A percentile compares a stretch with the other conserved stretches of the same genome.
Evolutionary conservation across 2,329 filamentous ascomycete genomes (phyloP).

Genomic region (Colletotrichum zoysiae): DNA sequence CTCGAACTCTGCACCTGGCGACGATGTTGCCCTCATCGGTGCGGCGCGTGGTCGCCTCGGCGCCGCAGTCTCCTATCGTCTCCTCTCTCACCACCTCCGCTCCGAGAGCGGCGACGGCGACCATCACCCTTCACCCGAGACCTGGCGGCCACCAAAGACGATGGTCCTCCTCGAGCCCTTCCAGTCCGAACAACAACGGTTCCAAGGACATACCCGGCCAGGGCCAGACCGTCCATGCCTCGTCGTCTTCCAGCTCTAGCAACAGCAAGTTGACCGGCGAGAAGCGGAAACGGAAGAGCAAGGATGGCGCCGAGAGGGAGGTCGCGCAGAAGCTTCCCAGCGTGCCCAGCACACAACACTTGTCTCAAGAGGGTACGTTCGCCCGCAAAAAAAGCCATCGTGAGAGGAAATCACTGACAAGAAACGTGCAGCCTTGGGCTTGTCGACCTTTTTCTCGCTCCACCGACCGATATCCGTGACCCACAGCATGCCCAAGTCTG

Average conservation of each 20-base stretch:
- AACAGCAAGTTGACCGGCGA: conserved; percentile 61
- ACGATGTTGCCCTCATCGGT: conserved; percentile 65
- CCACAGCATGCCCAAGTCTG: conserved; percentile 79
- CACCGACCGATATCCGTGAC: conserved; percentile 94
- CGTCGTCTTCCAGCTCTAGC: conserved; percentile 56
- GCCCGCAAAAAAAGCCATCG: neutral
- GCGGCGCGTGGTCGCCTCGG: conserved; percentile 64
- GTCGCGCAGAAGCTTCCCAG: conserved; percentile 73
- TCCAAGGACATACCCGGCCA: conserved; percentile 62
- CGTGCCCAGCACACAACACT: conserved; percentile 80
- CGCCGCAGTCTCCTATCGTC: conserved; percentile 60
- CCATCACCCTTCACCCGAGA: conserved; percentile 47
- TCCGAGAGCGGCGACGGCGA: conserved; percentile 54
- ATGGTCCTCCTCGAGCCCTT: conserved; percentile 73
- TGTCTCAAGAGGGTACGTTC: conserved; percentile 73
- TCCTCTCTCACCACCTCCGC: conserved; percentile 57
- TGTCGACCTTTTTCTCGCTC: conserved; percentile 95
- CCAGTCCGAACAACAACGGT: conserved; percentile 69
- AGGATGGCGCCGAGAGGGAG: conserved; percentile 60
- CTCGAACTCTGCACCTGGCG: conserved; percentile 44
- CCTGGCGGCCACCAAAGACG: conserved; percentile 62
- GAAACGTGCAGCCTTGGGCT: conserved; percentile 75
- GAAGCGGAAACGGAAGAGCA: conserved; percentile 71
- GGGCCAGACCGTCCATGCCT: conserved; percentile 63
- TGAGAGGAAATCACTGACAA: conserved; percentile 11